Evolutionary conservation across 2,329 filamentous ascomycete genomes (phyloP).

Genomic region (Pseudocercospora vitis): DNA sequence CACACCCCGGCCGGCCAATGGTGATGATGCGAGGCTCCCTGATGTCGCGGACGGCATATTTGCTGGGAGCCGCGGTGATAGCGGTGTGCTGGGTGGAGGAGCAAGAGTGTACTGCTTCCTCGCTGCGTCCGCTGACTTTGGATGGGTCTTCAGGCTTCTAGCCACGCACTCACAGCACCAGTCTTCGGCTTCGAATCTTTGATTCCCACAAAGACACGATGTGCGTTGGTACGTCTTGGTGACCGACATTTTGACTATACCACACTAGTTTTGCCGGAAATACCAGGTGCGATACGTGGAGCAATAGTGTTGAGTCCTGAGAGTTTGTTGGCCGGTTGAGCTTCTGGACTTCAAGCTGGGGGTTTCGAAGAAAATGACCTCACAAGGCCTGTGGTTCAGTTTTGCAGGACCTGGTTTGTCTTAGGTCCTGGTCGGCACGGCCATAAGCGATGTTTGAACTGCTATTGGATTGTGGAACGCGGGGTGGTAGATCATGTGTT

Average conservation of each 20-base stretch:
- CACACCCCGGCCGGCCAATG: background rate
- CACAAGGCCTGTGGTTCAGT: too few relatives aligned
- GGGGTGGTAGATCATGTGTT: too few relatives aligned
- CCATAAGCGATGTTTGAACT: too few relatives aligned
- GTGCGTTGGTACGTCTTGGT: slow-evolving; percentile 3
- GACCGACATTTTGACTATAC: background rate
- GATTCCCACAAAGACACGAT: background rate
- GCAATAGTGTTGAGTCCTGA: too few relatives aligned
- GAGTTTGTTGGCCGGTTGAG: too few relatives aligned
- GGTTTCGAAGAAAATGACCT: too few relatives aligned
- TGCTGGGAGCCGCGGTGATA: background rate
- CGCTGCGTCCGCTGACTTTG: background rate
- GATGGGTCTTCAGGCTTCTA: background rate
- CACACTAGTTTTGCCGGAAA: background rate
- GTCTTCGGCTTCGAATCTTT: background rate
- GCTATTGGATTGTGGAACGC: too few relatives aligned
- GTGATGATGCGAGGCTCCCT: background rate
- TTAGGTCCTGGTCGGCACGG: too few relatives aligned
- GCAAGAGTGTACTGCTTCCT: slow-evolving; percentile 1
- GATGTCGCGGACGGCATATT: background rate
- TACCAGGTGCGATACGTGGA: too few relatives aligned
- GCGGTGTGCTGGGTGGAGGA: background rate
- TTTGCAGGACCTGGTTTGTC: too few relatives aligned
- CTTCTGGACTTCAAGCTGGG: too few relatives aligned
- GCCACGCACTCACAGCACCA: background rate